Base-by-base conservation (phyloP, 73 alveolate species). In the Blepharisma stoltei region DNA sequence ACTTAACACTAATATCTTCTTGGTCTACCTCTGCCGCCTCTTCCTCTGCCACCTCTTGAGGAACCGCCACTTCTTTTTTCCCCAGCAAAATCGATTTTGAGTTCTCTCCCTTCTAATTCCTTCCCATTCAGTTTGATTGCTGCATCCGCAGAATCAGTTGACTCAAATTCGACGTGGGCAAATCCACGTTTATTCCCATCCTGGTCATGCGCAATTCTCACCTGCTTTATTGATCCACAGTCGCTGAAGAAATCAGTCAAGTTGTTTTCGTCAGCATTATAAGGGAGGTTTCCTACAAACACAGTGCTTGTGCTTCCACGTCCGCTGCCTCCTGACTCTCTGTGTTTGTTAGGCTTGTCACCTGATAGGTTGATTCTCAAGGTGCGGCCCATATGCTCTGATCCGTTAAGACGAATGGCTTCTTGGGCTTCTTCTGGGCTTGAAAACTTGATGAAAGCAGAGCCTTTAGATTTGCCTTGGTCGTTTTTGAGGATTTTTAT, bases 261-360 rank as follows among this genome's bases (percentile, higher is more conserved):
- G 73, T 82, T 82, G 67, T 88, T 79, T 55, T 90, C 90, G 50
- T 76, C 78, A 70, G 95, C 86, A 71, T 85, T 78, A 85, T 77
- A 93, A 82, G 95, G 85, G 54, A 93, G 69, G 82, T 93, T 93
- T 20, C 98, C 98, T 21, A 93, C 95, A 88, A 93, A 93, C 38
- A 93, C 50, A 54, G 92, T 84, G 66, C 67, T 32, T 41, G 87
- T 45, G 41, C 70, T 55, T 11, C 54, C 48, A 6, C 76, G 85
- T 20, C 78, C 73, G 8, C 27, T 14, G 54, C 76, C 47, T 7
- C 49, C 81, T 14, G 25, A 25, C 6, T 25, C 45, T 7, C 67
- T 55, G 9, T 8, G 49, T 41, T 76, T 11, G 27, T 78, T 67
- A 11, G 23, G 79, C 6, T 54, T 46, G 43, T 73, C 87, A 41